These are phyloP conservation scores for Microcyclospora tardicrescens DNA, from an alignment of 2,329 filamentous ascomycete species.

Conservation along the genomic window DNA sequence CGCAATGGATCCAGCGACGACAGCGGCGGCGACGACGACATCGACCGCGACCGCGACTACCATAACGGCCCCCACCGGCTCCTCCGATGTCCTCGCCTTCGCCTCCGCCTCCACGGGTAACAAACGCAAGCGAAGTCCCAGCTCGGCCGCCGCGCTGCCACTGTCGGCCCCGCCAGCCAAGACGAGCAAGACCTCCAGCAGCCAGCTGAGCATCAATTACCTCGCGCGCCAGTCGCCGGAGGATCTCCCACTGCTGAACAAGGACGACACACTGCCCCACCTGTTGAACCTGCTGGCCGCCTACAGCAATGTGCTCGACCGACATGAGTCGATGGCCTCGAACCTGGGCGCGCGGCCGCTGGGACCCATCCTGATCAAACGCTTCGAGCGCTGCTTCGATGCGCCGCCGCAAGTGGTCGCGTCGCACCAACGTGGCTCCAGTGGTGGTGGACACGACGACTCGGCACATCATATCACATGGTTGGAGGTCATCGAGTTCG, in stretches of 20 bases:
- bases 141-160: constrained; percentile 15
- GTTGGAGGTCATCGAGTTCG: constrained; percentile 77
- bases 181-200: constrained; percentile 39
- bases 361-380: constrained; percentile 69
- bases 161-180: constrained; percentile 30
- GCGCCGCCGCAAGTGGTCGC: constrained; percentile 58
- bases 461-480: constrained; percentile 50
- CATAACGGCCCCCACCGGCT: not conserved
- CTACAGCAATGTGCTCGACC: constrained; percentile 74
- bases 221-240: constrained; percentile 49
- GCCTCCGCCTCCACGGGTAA: constrained; percentile 18
- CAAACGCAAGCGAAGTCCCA: constrained; percentile 36
- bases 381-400: constrained; percentile 77
- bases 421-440: constrained; percentile 32
- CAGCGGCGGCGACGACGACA: not conserved
- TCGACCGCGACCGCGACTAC: not conserved
- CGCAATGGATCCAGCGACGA: constrained; percentile 1
- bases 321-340: constrained; percentile 75
- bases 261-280: constrained; percentile 59
- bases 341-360: constrained; percentile 74
- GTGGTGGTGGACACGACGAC: constrained; percentile 28
- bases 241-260: constrained; percentile 48
- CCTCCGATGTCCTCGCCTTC: constrained; percentile 1
- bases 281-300: constrained; percentile 60
- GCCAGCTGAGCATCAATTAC: constrained; percentile 56